These are phyloP conservation scores for Tricholoma matsutake DNA, from an alignment of 768 basidiomycete species.

Conservation along the genomic window DNA sequence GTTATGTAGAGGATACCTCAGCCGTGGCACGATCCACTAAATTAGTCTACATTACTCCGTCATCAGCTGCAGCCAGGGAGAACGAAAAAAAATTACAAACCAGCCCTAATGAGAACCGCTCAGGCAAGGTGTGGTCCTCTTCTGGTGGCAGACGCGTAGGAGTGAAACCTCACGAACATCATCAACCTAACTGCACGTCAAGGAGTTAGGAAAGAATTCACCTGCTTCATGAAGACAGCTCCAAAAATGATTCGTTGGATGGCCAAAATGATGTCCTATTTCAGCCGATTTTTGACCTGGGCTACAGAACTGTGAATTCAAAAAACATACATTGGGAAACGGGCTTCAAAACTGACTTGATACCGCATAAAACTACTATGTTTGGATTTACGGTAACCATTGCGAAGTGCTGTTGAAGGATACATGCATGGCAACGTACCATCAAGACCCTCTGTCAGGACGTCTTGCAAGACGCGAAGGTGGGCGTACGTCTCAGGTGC, in stretches of 20 bases:
- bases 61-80: not conserved
- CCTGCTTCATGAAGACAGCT: conserved; percentile 65
- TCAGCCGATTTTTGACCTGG: conserved; percentile 67
- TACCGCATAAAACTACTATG: conserved; percentile 79
- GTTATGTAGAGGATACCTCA: conserved; percentile 25
- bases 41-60: conserved; percentile 53
- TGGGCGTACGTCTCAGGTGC: conserved; percentile 52
- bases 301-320: conserved; percentile 29
- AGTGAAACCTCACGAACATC: conserved; percentile 50
- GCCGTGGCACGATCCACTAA: conserved; percentile 67
- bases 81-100: conserved; percentile 37
- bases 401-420: not conserved
- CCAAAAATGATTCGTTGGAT: conserved; percentile 85
- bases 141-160: conserved; percentile 45
- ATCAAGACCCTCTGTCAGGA: conserved; percentile 51
- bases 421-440: conserved; percentile 34
- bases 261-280: conserved; percentile 76
- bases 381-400: not conserved
- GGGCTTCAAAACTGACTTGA: conserved; percentile 52
- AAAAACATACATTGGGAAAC: not conserved
- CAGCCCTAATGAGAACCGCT: conserved; percentile 58
- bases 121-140: conserved; percentile 61
- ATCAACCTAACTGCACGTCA: not conserved
- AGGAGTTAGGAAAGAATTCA: conserved; percentile 17
- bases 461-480: conserved; percentile 49